A percentile compares a stretch with the other conserved stretches of the same genome.
Evolutionary conservation across 139 green algal genomes (phyloP).

Genomic region (Coelastrella sp.): DNA sequence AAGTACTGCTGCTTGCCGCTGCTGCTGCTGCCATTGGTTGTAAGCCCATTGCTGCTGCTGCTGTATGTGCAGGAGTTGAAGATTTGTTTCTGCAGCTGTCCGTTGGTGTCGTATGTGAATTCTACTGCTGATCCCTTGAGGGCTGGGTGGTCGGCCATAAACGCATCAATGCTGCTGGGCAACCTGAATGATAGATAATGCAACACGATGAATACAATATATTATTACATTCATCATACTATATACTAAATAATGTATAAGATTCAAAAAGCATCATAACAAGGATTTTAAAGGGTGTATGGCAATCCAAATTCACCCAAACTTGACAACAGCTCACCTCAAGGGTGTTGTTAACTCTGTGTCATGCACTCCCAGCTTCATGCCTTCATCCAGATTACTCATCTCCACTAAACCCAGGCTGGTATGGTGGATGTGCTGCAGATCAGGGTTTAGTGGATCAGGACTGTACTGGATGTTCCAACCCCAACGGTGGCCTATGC

Average conservation of each 20-base stretch:
- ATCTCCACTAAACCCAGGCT: conserved; percentile 7
- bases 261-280: neutral
- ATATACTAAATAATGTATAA: neutral
- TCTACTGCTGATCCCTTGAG: neutral
- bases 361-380: neutral
- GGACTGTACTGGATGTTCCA: neutral
- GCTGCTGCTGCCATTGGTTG: too few relatives aligned
- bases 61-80: neutral
- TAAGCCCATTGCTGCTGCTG: neutral
- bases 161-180: conserved; percentile 11
- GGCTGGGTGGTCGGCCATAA: neutral
- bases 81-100: neutral
- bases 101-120: conserved; percentile 10
- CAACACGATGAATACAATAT: neutral
- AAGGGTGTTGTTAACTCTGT: neutral
- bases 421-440: conserved; percentile 26
- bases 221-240: neutral
- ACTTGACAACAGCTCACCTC: neutral
- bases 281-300: neutral
- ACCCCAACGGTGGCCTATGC: neutral
- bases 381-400: neutral
- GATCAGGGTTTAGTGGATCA: neutral
- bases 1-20: neutral
- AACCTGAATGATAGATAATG: neutral
- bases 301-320: neutral